Base-by-base conservation (phyloP, 1,284 basidiomycete species). In the Moesziomyces globuligerus region DNA sequence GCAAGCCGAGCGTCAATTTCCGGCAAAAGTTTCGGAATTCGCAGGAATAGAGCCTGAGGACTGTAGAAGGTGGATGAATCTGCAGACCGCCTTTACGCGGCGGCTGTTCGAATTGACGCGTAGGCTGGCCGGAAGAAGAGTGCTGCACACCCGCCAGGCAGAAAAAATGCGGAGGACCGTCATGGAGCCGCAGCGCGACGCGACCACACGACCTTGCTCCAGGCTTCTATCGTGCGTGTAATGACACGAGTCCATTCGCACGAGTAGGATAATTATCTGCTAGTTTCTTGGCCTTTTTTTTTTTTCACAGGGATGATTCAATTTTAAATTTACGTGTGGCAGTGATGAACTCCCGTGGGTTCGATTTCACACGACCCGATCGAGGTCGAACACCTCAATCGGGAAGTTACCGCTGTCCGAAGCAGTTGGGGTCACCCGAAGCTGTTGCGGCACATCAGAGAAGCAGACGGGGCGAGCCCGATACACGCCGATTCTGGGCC, bases 31-130 rank as follows among this genome's bases (percentile, higher is more conserved):
- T 60, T 60, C 37, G 34, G 53, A 54, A 50, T 29, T 25, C 32
- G 51, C 53, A 52, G 44, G 32, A 44, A 48, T 56, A 17, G 60
- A 53, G 45, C 60, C 25, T 32, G 29, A 3, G 18, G 21, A 15
- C n/a, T n/a, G 38, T 57, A 64, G 62, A 65, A 54, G 32, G 13
- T 65, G 17, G 8, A 3, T 59, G 28, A 50, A 51, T 53, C 45
- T 66, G 51, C 62, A 48, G 46, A 34, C 32, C 32, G 32, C 32
- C 32, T n/a, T 17, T 13, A 34, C 15, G 32, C 32, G 32, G 32
- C 32, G 32, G 32, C 15, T 13, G 7, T 34, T 13, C 32, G 17
- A 34, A 34, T 34, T 34, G 15, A 34, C 32, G 32, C 32, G 32
- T 34, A 17, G 32, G 15, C 32, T 13, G 17, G 17, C 15, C 5